Conservation (phyloP, 768 basidiomycete genomes). For the Collybiopsis confluens region DNA sequence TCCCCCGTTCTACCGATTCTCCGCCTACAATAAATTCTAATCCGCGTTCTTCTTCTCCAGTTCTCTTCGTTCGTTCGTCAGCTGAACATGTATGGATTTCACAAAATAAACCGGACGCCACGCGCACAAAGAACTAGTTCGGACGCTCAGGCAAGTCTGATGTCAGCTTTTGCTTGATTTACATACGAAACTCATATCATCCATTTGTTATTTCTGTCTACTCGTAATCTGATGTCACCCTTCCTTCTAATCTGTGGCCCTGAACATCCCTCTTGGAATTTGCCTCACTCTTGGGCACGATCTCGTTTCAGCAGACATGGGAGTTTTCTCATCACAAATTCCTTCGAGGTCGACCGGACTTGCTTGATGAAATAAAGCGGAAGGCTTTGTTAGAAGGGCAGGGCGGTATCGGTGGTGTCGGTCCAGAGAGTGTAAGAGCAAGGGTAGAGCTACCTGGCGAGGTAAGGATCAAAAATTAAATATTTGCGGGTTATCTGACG, state of each 20-base stretch:
- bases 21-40: conserved; percentile 8
- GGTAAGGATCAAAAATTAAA: conserved; percentile 45
- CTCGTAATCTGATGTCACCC: neutral
- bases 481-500: no score
- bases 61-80: conserved; percentile 94
- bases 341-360: conserved; percentile 72
- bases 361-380: conserved; percentile 82
- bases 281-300: no score
- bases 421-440: conserved; percentile 38
- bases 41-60: conserved; percentile 29
- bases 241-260: no score
- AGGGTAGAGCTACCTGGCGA: conserved; percentile 81
- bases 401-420: conserved; percentile 17
- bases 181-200: neutral
- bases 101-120: conserved; percentile 90
- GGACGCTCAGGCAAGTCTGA: conserved; percentile 41
- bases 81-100: conserved; percentile 95
- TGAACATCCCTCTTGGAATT: no score
- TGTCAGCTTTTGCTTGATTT: neutral
- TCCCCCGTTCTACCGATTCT: conserved; percentile 10
- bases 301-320: conserved; percentile 51
- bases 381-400: conserved; percentile 83
- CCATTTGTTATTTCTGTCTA: no score
- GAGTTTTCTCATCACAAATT: conserved; percentile 89
- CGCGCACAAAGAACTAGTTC: conserved; percentile 78